Percentiles rank a stretch among this genome's conserved stretches.
Conservation (phyloP, 805 yeast genomes). For the Candida hungchunana region DNA sequence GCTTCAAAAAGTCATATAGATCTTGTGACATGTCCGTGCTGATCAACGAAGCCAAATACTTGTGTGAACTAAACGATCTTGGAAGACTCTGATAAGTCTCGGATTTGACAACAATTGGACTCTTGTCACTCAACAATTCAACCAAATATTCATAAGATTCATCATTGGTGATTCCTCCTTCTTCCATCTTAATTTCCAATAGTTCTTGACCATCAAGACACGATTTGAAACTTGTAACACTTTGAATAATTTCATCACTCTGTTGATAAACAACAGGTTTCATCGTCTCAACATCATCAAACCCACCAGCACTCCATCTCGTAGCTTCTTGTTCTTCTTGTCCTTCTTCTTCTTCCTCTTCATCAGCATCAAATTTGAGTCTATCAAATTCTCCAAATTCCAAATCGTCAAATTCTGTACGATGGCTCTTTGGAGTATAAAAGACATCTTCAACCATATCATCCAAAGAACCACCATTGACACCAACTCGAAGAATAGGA, state of each 20-base stretch:
- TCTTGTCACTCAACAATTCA: conserved; percentile 9
- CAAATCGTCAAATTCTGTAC: conserved; percentile 7
- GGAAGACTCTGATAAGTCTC: conserved; percentile 20
- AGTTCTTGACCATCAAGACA: conserved; percentile 15
- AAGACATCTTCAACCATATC: conserved; percentile 19
- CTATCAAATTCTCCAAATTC: conserved; percentile 6
- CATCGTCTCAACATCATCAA: not conserved
- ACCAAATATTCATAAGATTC: conserved; percentile 44
- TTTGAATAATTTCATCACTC: not conserved
- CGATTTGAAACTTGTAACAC: conserved; percentile 23
- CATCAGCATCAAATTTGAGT: conserved; percentile 6
- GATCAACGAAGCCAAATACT: conserved; percentile 33
- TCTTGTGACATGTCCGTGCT: conserved; percentile 24
- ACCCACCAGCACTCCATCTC: conserved; percentile 10
- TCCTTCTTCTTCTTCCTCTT: conserved; percentile 2
- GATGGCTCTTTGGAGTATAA: conserved; percentile 24
- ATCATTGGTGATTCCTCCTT: conserved; percentile 27
- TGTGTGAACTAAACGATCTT: conserved; percentile 32
- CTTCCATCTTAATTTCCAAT: no score
- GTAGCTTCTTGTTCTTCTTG: conserved; percentile 10
- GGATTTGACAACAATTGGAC: conserved; percentile 5
- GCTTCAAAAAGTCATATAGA: conserved; percentile 14
- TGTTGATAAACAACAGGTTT: not conserved
- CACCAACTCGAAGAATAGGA: conserved; percentile 21
- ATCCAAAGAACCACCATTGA: conserved; percentile 13